Evolutionary conservation across 805 yeast genomes (phyloP), one percentile per base, ranked within the genome.

Genomic region (Isabelozyma rhagii): DNA sequence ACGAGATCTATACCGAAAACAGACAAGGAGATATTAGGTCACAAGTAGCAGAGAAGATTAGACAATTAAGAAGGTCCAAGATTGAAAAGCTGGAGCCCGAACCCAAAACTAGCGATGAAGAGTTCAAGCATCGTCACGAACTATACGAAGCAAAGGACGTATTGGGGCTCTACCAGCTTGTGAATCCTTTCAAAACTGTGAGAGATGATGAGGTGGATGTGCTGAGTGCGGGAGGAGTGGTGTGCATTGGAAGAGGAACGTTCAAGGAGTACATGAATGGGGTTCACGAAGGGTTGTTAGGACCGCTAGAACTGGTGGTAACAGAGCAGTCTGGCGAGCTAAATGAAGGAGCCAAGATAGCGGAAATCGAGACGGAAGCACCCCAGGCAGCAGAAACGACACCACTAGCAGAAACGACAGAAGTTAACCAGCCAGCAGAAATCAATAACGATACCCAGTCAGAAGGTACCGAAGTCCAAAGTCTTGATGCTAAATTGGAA

Each of bases 191-290:
- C 7, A 59, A 66, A 0, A 63, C 67, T 47, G 79, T 83, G 47
- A 85, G 83, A 60, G 74, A 83, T 1, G 66, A 74, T 31, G 74
- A 69, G 4, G 45, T 55, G 2, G 74, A 75, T 31, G 78, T 81
- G 3, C 62, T 63, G 11, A 59, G 75, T 28, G 80, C 84, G 8
- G 97, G 97, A 25, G 99, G 98, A 42, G 85, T 91, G 10, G 79
- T 94, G 17, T 89, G 97, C 63, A 71, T 94, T 25, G 99, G 99
- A 4, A 79, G 99, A 64, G 99, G 99, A 50, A 93, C 97, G 0
- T 94, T 81, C 66, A 93, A 93, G 66, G 99, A 94, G 74, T 94
- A 90, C 63, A 64, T 94, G 47, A 78, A 80, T 42, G 99, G 99
- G 8, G 64, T 94, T 9, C 97, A 94, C 58, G 99, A 94, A 71